Conservation (phyloP, 306 rosid genomes). For the Gastrolobium bilobum region DNA sequence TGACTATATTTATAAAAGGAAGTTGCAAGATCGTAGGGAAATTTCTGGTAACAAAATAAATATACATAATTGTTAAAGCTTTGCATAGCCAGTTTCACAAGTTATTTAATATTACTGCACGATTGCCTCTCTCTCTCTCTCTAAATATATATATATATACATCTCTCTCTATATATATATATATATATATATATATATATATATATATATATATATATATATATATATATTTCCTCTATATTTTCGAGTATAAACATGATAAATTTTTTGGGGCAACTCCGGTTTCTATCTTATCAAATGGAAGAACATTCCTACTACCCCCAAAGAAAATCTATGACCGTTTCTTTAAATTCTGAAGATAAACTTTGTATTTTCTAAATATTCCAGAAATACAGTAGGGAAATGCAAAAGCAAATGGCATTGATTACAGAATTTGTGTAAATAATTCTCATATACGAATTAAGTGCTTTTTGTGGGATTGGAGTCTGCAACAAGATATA, state of each 20-base stretch:
- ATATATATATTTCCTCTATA: background rate
- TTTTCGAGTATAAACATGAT: background rate
- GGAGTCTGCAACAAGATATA: background rate
- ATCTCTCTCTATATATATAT: too few species aligned
- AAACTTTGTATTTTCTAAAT: background rate
- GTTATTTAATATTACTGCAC: background rate
- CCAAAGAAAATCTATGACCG: background rate
- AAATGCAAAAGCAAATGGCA: background rate
- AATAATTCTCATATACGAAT: background rate
- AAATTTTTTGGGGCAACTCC: background rate
- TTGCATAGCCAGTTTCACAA: background rate
- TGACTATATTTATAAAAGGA: constrained; percentile 19
- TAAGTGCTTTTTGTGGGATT: constrained; percentile 10
- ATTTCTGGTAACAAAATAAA: background rate
- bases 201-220: too few species aligned
- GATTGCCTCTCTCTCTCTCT: background rate
- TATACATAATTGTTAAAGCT: background rate
- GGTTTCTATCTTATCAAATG: background rate
- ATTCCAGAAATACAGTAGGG: background rate
- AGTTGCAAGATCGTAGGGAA: constrained; percentile 17
- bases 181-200: too few species aligned
- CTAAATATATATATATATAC: too few species aligned
- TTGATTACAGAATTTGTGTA: background rate
- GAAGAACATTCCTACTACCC: constrained; percentile 8
- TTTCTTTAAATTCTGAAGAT: background rate